phyloP scores from a whole-genome alignment of 495 filamentous ascomycete species.

The Aspergillus ostianus region DNA sequence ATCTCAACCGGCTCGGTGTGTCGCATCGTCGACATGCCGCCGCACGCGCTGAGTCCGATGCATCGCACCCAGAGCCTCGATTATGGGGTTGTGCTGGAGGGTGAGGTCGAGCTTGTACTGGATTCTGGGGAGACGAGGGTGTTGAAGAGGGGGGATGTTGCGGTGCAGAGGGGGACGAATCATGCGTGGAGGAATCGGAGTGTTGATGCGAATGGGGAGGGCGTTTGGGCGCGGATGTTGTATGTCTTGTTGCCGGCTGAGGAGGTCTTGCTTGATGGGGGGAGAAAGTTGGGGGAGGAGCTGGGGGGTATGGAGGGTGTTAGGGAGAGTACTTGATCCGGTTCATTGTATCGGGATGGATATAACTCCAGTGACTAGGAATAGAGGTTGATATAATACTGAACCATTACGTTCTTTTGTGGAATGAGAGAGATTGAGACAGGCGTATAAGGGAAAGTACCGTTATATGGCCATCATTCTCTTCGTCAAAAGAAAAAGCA shows the following conservation, averaged over 20 bases:
- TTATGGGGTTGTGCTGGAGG: constrained; percentile 74
- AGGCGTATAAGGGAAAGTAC: neutral
- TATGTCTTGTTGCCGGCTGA: constrained; percentile 52
- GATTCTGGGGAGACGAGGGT: constrained; percentile 60
- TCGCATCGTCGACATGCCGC: constrained; percentile 63
- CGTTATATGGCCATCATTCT: too few relatives aligned
- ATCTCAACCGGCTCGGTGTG: constrained; percentile 51
- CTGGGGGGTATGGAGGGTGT: constrained; percentile 37
- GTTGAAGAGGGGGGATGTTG: constrained; percentile 68
- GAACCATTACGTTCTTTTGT: neutral
- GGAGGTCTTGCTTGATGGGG: constrained; percentile 34
- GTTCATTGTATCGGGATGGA: neutral
- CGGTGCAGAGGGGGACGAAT: constrained; percentile 59
- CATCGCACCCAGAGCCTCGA: constrained; percentile 70
- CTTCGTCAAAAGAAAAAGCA: too few relatives aligned
- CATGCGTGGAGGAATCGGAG: constrained; percentile 40
- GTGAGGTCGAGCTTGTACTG: constrained; percentile 69
- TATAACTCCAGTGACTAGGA: too few relatives aligned
- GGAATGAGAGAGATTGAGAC: neutral
- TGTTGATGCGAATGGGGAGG: constrained; percentile 12
- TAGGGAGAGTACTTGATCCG: constrained; percentile 24
- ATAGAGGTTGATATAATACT: too few relatives aligned
- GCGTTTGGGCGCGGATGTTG: constrained; percentile 53
- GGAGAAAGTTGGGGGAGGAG: constrained; percentile 43
- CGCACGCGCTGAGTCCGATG: constrained; percentile 59